A percentile compares a stretch with the other conserved stretches of the same genome.
Evolutionary conservation across 2,329 filamentous ascomycete species (phyloP).

Genomic region (Rhinocladiella mackenziei): DNA sequence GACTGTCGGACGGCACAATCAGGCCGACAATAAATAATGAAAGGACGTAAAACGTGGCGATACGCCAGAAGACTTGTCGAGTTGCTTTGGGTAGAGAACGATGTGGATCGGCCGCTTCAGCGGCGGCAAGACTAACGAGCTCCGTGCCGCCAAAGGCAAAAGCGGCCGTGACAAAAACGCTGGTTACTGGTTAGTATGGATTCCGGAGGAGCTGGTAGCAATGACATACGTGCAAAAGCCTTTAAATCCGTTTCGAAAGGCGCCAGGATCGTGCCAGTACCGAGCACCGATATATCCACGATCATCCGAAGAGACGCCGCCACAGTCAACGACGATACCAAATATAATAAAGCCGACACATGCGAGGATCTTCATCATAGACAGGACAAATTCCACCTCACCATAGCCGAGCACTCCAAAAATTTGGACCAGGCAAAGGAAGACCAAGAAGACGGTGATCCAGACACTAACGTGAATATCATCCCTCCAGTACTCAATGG

Average conservation of each 20-base stretch:
- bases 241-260: constrained; percentile 63
- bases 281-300: constrained; percentile 72
- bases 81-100: constrained; percentile 79
- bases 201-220: no score
- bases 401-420: constrained; percentile 80
- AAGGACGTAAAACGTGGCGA: constrained; percentile 83
- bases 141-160: constrained; percentile 63
- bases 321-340: constrained; percentile 60
- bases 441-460: constrained; percentile 68
- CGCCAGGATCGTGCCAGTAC: constrained; percentile 76
- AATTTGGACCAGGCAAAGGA: constrained; percentile 71
- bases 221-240: constrained; percentile 42
- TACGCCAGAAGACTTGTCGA: constrained; percentile 93
- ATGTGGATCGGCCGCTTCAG: constrained; percentile 56
- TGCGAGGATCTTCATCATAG: constrained; percentile 72
- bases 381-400: constrained; percentile 77
- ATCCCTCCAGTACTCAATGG: constrained; percentile 26
- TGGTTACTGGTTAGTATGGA: no score
- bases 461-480: constrained; percentile 35
- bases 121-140: constrained; percentile 57
- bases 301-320: constrained; percentile 60
- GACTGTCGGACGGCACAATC: constrained; percentile 64
- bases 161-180: constrained; percentile 61
- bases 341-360: constrained; percentile 71
- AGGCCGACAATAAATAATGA: constrained; percentile 77